phyloP scores from a whole-genome alignment of 2,329 filamentous ascomycete genomes.

The Chrysosporium keratinophilum region DNA sequence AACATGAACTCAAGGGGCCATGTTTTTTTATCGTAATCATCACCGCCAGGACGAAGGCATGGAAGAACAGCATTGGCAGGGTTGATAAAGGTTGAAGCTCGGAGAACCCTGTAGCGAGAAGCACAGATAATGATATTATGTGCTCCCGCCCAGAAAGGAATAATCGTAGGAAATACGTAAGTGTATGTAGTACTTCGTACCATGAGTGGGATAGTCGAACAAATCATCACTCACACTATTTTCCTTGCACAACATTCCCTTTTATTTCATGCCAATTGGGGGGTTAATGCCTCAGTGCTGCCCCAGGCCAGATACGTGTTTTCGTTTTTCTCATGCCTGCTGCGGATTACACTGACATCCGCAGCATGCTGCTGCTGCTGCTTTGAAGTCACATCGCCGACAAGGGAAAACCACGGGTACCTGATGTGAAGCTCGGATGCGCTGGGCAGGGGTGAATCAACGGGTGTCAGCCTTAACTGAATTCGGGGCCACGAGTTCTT shows the following conservation, averaged over 20 bases:
- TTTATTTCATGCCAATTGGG: too few species aligned
- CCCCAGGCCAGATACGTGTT: too few species aligned
- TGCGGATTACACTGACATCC: neutral
- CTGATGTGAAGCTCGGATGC: constrained; percentile 3
- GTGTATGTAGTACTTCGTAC: neutral
- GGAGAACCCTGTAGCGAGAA: neutral
- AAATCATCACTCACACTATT: neutral
- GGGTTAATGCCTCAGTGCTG: too few species aligned
- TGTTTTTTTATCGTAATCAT: neutral
- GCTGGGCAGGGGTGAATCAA: neutral
- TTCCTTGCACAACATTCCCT: neutral
- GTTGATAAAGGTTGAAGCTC: neutral
- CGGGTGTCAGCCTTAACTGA: constrained; percentile 7
- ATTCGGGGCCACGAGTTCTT: constrained; percentile 3
- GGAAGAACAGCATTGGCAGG: neutral
- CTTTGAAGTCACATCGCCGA: neutral
- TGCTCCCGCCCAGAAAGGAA: neutral
- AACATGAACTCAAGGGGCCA: neutral
- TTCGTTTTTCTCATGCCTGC: too few species aligned
- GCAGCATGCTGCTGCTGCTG: neutral
- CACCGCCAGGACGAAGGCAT: neutral
- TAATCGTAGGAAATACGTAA: neutral
- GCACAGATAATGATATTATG: neutral
- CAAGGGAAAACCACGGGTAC: constrained; percentile 4
- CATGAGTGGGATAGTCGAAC: neutral